Evolutionary conservation across 352 stramenopile species (phyloP).

Genomic region (Globisporangium heterothallicum): DNA sequence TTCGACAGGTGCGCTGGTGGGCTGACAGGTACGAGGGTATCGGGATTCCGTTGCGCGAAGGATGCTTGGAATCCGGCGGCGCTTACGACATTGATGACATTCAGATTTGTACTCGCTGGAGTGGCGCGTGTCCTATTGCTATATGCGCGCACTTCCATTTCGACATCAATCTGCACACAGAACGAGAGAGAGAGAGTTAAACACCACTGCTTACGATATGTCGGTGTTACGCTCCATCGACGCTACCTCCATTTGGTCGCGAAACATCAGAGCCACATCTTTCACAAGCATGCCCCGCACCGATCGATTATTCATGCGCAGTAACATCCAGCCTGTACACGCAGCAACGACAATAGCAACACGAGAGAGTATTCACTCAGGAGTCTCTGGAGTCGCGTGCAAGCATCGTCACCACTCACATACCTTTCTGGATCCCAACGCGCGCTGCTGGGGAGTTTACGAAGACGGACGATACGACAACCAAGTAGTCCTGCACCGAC

Average conservation of each 20-base stretch:
- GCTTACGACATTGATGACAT: background rate
- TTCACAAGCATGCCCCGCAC: constrained; percentile 28
- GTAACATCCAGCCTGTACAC: constrained; percentile 34
- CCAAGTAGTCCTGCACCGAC: constrained; percentile 20
- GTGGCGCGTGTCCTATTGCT: background rate
- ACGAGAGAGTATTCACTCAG: background rate
- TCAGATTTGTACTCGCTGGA: background rate
- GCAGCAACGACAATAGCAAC: background rate
- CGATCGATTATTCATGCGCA: constrained; percentile 28
- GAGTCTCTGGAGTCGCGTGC: background rate
- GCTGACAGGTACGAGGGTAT: background rate
- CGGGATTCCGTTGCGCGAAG: background rate
- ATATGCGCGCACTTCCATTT: constrained; percentile 3
- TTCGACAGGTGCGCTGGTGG: background rate
- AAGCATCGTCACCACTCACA: background rate
- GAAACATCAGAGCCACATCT: constrained; percentile 39
- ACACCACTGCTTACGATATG: background rate
- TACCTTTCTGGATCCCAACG: constrained; percentile 47
- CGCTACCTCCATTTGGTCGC: constrained; percentile 28
- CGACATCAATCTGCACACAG: constrained; percentile 9
- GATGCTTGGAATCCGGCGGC: background rate
- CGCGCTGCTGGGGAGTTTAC: constrained; percentile 46
- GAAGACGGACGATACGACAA: constrained; percentile 54
- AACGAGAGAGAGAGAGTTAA: background rate
- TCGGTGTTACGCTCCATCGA: background rate